These are phyloP conservation scores for Testicularia cyperi DNA, from an alignment of 1,284 basidiomycete genomes.

Conservation along the genomic window DNA sequence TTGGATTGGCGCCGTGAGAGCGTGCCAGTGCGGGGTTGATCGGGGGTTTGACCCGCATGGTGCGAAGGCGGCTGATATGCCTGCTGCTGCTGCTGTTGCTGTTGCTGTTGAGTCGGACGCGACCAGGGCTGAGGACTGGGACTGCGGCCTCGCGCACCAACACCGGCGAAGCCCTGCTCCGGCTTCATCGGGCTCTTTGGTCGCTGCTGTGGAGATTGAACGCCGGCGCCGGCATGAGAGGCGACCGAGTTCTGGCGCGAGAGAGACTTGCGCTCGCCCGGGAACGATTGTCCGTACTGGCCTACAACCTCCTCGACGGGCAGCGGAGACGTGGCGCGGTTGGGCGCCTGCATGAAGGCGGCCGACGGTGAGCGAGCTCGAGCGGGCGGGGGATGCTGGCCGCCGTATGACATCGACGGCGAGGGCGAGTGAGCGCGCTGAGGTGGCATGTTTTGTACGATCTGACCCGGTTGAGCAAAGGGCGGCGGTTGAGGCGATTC, in stretches of 20 bases:
- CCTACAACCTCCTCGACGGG: constrained; percentile 73
- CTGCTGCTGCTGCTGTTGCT: constrained; percentile 14
- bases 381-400: constrained; percentile 26
- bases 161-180: constrained; percentile 49
- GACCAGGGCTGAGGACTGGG: constrained; percentile 52
- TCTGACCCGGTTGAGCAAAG: constrained; percentile 31
- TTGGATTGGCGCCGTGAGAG: constrained; percentile 26
- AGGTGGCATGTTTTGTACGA: constrained; percentile 29
- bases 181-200: constrained; percentile 26
- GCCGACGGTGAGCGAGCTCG: constrained; percentile 74
- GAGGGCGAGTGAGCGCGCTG: constrained; percentile 37
- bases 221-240: constrained; percentile 22
- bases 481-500: constrained; percentile 13
- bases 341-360: constrained; percentile 73
- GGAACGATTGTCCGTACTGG: constrained; percentile 80
- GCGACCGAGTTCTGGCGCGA: constrained; percentile 51
- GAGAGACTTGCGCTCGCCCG: constrained; percentile 70
- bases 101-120: constrained; percentile 28
- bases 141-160: constrained; percentile 50
- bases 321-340: constrained; percentile 64
- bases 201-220: constrained; percentile 4
- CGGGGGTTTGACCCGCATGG: constrained; percentile 7
- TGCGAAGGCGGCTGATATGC: constrained; percentile 17
- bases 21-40: constrained; percentile 28
- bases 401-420: constrained; percentile 27